These are phyloP conservation scores for Starmerella bacillaris DNA, from an alignment of 805 yeast genomes.

Conservation along the genomic window DNA sequence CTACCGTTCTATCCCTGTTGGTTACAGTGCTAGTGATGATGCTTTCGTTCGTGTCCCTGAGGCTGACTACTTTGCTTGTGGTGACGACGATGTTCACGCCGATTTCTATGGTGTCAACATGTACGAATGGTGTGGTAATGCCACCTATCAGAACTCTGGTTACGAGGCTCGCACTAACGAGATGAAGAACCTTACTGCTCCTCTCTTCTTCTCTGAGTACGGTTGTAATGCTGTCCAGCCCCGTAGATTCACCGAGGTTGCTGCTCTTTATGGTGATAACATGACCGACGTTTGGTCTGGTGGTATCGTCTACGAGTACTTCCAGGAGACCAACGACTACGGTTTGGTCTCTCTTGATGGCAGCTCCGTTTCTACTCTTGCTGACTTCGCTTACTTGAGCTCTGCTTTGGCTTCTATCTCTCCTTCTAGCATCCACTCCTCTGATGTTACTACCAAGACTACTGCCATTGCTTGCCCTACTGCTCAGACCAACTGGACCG, in stretches of 20 bases:
- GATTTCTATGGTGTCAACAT: constrained; percentile 74
- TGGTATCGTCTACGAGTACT: constrained; percentile 84
- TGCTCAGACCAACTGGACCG: constrained; percentile 40
- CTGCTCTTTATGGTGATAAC: constrained; percentile 41
- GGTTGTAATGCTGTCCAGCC: constrained; percentile 68
- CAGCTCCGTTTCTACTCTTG: constrained; percentile 36
- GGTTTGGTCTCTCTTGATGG: constrained; percentile 51
- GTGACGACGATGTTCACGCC: constrained; percentile 35
- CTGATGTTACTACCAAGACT: constrained; percentile 25
- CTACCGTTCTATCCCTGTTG: constrained; percentile 76
- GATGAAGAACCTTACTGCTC: constrained; percentile 54
- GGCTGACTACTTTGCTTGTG: constrained; percentile 79
- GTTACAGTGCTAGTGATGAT: constrained; percentile 86
- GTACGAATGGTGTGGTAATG: constrained; percentile 74
- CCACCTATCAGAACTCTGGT: constrained; percentile 45
- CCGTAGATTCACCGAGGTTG: constrained; percentile 60
- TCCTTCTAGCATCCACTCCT: constrained; percentile 31
- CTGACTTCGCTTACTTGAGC: constrained; percentile 41
- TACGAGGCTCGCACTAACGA: constrained; percentile 54
- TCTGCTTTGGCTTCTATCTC: constrained; percentile 35
- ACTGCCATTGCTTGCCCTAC: constrained; percentile 31
- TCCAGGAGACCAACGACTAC: constrained; percentile 64
- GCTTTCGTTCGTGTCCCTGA: constrained; percentile 55
- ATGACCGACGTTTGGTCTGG: constrained; percentile 91
- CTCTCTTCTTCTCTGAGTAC: constrained; percentile 73